Conservation (phyloP, 2,329 filamentous ascomycete genomes). For the Beauveria australis region DNA sequence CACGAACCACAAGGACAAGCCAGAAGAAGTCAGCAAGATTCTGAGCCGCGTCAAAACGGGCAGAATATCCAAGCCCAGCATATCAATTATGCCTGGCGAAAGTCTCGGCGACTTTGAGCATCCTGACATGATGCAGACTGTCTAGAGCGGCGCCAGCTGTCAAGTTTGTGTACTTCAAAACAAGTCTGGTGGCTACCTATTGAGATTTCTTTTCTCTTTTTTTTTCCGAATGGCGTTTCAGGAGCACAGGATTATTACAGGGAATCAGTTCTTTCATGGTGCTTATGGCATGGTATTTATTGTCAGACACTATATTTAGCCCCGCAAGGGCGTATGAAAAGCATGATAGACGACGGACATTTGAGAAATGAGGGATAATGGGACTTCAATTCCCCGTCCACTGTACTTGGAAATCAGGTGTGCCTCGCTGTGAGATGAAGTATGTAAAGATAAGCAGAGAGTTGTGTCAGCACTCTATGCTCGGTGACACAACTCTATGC, state of each 20-base stretch:
- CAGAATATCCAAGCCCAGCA: conserved; percentile 5
- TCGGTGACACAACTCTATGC: too few species aligned
- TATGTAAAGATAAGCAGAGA: too few species aligned
- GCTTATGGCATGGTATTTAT: not conserved
- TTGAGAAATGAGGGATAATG: not conserved
- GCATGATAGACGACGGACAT: not conserved
- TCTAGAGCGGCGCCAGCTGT: not conserved
- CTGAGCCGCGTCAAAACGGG: conserved; percentile 12
- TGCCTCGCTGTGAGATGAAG: too few species aligned
- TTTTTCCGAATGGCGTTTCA: not conserved
- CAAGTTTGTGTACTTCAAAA: not conserved
- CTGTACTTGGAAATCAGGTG: too few species aligned
- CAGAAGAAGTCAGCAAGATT: conserved; percentile 15
- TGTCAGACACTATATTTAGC: not conserved
- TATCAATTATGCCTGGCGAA: not conserved
- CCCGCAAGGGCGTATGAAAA: not conserved
- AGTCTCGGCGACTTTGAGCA: not conserved
- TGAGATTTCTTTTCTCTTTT: not conserved
- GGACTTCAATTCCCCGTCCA: too few species aligned
- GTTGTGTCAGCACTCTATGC: too few species aligned
- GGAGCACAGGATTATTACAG: not conserved
- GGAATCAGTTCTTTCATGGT: not conserved
- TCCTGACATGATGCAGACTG: not conserved
- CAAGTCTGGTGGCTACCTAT: not conserved
- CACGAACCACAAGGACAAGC: conserved; percentile 25